Base-by-base conservation (phyloP, 805 yeast genomes). In the Candida tammaniensis region DNA sequence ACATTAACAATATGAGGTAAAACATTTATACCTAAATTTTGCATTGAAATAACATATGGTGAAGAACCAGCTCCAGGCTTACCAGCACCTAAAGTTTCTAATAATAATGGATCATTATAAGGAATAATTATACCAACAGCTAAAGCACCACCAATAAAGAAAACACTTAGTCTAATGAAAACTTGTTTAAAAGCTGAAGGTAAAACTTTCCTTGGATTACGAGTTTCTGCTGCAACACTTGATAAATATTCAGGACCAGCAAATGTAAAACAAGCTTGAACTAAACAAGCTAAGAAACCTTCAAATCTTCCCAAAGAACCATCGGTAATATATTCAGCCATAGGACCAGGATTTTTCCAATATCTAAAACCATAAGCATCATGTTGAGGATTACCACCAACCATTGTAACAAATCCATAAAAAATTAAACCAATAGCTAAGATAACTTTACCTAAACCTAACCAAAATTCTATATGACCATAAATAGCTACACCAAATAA, bases 161-260 rank as follows among this genome's bases (percentile, higher is more conserved):
- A 72, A 20, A 82, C 56, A 1, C 81, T 67, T 40, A 87, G 65
- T 44, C 95, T 70, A 49, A 70, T 70, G 40, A 85, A 78, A 12
- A 86, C 86, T 36, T 82, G 82, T 44, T 76, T 80, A 64, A 80
- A 85, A 0, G 95, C 95, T 20, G 70, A 70, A n/a, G 93, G 88
- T 52, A 87, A 62, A 5, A 78, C 78, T 35, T 73, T 73, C 33
- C 91, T 71, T 7, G 95, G 94, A 46, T 78, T 68, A 21, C 72
- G 63, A 2, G 86, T 78, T 54, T 87, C 95, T 30, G 94, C 87
- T 3, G 95, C 94, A 21, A 86, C 78, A 84, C 84, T 80, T 1
- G 91, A 73, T 22, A 87, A 75, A 48, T 84, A 83, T 57, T 87
- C 96, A 2, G 95, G 94, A 0, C 95, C 96, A 3, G 86, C 86